Evolutionary conservation across 768 basidiomycete species (phyloP).

Genomic region (Sporobolomyces roseus): DNA sequence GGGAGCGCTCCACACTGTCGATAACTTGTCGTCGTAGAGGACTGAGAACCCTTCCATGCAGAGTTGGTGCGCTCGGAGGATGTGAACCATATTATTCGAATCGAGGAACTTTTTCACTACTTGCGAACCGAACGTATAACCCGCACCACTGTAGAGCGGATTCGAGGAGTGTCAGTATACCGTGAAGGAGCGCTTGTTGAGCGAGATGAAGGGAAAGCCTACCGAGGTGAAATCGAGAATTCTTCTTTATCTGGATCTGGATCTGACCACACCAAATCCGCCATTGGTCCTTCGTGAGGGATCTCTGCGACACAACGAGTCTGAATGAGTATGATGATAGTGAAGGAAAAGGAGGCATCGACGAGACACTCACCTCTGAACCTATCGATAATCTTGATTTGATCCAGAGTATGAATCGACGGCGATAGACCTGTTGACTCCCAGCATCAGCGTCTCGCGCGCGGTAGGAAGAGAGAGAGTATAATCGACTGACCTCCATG

Average conservation of each 20-base stretch:
- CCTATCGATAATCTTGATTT: slow-evolving; percentile 97
- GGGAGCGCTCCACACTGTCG: slow-evolving; percentile 97
- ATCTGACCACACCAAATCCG: slow-evolving; percentile 99
- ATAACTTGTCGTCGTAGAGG: slow-evolving; percentile 90
- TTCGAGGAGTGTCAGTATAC: slow-evolving; percentile 9
- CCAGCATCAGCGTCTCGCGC: not conserved
- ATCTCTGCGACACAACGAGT: slow-evolving; percentile 63
- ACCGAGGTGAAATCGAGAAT: slow-evolving; percentile 98
- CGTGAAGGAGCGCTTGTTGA: slow-evolving; percentile 20
- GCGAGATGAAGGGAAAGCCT: slow-evolving; percentile 43
- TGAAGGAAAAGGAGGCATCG: slow-evolving; percentile 1
- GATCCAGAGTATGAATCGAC: slow-evolving; percentile 97
- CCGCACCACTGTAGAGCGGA: slow-evolving; percentile 68
- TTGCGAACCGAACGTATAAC: slow-evolving; percentile 96
- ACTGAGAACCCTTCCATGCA: slow-evolving; percentile 99
- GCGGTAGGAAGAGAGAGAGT: not conserved
- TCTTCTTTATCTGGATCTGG: slow-evolving; percentile 99
- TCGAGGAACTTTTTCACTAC: slow-evolving; percentile 97
- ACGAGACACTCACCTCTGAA: slow-evolving; percentile 68
- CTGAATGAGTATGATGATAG: too few species aligned
- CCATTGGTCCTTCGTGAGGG: slow-evolving; percentile 99
- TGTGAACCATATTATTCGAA: slow-evolving; percentile 93
- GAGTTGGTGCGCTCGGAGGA: slow-evolving; percentile 94
- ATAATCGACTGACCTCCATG: slow-evolving; percentile 74
- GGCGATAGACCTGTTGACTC: slow-evolving; percentile 83